These are phyloP conservation scores for Tetrapisispora pingtungensis DNA, from an alignment of 805 yeast species.

Conservation along the genomic window DNA sequence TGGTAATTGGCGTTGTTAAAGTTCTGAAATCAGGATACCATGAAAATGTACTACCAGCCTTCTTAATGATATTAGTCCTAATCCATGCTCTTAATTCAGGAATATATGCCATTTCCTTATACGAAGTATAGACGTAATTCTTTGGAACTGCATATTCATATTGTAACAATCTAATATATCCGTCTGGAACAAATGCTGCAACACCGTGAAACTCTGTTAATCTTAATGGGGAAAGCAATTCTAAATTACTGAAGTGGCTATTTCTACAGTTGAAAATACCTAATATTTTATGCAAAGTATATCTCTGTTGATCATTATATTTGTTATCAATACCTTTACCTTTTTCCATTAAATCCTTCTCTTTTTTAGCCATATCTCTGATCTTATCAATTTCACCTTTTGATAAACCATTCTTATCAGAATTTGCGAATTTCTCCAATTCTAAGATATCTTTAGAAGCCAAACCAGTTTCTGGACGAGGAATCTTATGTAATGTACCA, in stretches of 20 bases:
- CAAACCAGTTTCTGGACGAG: constrained; percentile 8
- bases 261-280: constrained; percentile 47
- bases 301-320: constrained; percentile 27
- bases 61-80: constrained; percentile 13
- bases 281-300: constrained; percentile 26
- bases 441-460: constrained; percentile 6
- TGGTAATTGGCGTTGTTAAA: constrained; percentile 6
- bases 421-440: constrained; percentile 6
- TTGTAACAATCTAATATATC: constrained; percentile 33
- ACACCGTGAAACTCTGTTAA: constrained; percentile 49
- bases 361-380: constrained; percentile 10
- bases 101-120: constrained; percentile 38
- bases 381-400: constrained; percentile 6
- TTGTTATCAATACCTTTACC: constrained; percentile 10
- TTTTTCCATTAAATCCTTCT: constrained; percentile 7
- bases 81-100: constrained; percentile 53
- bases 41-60: constrained; percentile 11
- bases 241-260: constrained; percentile 41
- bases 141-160: constrained; percentile 42
- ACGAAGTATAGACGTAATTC: constrained; percentile 20
- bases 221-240: constrained; percentile 45
- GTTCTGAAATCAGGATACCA: constrained; percentile 8
- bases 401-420: constrained; percentile 7
- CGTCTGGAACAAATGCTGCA: constrained; percentile 46
- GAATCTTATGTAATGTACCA: constrained; percentile 15